These are phyloP conservation scores for Phytophthora megakarya DNA, from an alignment of 352 stramenopile genomes.

Conservation along the genomic window DNA sequence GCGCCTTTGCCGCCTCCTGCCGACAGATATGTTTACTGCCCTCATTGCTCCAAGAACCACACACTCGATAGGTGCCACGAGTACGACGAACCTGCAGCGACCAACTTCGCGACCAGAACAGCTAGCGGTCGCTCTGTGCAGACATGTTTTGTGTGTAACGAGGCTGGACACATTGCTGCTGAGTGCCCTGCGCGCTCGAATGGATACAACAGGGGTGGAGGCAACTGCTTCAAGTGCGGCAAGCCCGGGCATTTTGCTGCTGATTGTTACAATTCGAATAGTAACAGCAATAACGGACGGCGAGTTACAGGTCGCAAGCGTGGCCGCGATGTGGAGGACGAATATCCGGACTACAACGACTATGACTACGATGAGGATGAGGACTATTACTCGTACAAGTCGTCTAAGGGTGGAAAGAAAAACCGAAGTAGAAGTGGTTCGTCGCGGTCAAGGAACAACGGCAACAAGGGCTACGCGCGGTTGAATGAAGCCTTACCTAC, in stretches of 20 bases:
- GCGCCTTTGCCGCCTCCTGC: slow-evolving; percentile 65
- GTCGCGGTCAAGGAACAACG: slow-evolving; percentile 30
- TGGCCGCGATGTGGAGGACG: slow-evolving; percentile 47
- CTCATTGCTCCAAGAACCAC: slow-evolving; percentile 68
- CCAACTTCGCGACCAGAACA: slow-evolving; percentile 48
- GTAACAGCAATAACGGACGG: slow-evolving; percentile 25
- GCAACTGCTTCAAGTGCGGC: slow-evolving; percentile 61
- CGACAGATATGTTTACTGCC: slow-evolving; percentile 73
- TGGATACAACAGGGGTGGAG: slow-evolving; percentile 41
- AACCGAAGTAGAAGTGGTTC: slow-evolving; percentile 20
- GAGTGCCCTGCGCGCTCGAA: slow-evolving; percentile 59
- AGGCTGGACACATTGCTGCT: slow-evolving; percentile 70
- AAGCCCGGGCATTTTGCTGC: slow-evolving; percentile 54
- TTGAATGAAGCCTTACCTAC: slow-evolving; percentile 46
- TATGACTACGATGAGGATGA: slow-evolving; percentile 47
- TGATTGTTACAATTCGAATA: slow-evolving; percentile 40
- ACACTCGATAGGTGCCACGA: slow-evolving; percentile 45
- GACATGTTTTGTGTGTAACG: slow-evolving; percentile 79
- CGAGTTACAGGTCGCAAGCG: slow-evolving; percentile 52
- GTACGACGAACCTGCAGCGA: slow-evolving; percentile 51
- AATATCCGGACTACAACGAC: slow-evolving; percentile 51
- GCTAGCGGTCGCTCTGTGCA: slow-evolving; percentile 52
- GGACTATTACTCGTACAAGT: slow-evolving; percentile 40
- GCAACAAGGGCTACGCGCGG: slow-evolving; percentile 31
- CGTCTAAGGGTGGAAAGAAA: slow-evolving; percentile 33